phyloP scores from a whole-genome alignment of 768 basidiomycete genomes.

The Mrakia gelida region DNA sequence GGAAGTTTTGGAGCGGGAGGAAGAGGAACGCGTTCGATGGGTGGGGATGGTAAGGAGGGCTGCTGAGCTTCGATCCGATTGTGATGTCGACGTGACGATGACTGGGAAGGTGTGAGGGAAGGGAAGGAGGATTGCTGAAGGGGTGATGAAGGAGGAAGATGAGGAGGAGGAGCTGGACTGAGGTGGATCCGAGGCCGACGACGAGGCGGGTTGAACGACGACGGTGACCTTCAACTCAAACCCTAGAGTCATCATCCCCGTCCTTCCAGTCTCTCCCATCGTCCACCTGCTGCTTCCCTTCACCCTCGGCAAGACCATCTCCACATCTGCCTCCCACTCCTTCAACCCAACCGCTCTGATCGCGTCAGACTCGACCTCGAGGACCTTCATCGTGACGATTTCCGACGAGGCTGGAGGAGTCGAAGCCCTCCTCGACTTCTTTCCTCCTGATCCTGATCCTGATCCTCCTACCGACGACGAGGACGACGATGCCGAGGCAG shows the following conservation, averaged over 20 bases:
- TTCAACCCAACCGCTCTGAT: neutral
- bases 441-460: neutral
- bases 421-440: neutral
- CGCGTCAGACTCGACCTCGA: neutral
- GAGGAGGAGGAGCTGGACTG: neutral
- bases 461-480: neutral
- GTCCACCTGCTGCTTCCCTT: neutral
- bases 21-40: neutral
- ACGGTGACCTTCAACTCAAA: slow-evolving; percentile 12
- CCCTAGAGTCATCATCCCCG: neutral
- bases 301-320: neutral
- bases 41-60: neutral
- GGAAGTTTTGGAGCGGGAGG: neutral
- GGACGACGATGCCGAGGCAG: neutral
- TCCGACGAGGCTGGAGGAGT: neutral
- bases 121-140: neutral
- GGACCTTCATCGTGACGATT: neutral
- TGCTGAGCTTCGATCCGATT: neutral
- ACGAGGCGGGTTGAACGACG: neutral
- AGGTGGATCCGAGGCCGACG: neutral
- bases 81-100: neutral
- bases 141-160: slow-evolving; percentile 5
- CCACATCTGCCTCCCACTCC: slow-evolving; percentile 4
- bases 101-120: slow-evolving; percentile 5
- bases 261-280: slow-evolving; percentile 9